phyloP scores from a whole-genome alignment of 306 rosid species.

The Casuarina equisetifolia region DNA sequence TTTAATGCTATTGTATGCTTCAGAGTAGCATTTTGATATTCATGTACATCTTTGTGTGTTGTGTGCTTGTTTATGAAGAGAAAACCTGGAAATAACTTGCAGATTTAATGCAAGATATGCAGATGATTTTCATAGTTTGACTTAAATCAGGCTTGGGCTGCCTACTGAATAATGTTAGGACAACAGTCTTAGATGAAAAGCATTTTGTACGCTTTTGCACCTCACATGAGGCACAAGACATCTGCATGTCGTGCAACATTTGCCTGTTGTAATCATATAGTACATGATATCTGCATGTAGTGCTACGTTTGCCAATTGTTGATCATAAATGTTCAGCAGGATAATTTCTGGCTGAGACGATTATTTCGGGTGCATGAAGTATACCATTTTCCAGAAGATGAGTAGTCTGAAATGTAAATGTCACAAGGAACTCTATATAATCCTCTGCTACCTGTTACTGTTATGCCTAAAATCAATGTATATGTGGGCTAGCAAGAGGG shows the following conservation, averaged over 20 bases:
- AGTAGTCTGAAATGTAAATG: background rate
- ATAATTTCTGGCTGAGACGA: too few species aligned
- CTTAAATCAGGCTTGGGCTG: background rate
- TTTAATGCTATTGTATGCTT: background rate
- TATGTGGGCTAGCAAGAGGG: background rate
- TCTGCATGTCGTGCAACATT: background rate
- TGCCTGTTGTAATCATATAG: background rate
- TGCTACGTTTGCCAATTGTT: too few species aligned
- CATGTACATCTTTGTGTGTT: background rate
- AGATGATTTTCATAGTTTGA: background rate
- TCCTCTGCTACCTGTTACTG: background rate
- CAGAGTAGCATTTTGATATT: background rate
- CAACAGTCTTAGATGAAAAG: background rate
- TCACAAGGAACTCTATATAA: background rate
- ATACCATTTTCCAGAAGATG: too few species aligned
- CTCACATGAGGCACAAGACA: background rate
- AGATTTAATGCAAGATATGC: background rate
- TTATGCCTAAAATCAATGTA: background rate
- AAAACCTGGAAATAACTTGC: background rate
- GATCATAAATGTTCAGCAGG: too few species aligned
- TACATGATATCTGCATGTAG: too few species aligned
- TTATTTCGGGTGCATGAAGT: too few species aligned
- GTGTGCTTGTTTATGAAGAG: background rate
- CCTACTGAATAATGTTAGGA: background rate
- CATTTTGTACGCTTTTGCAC: background rate